These are phyloP conservation scores for Rostrohypoxylon terebratum DNA, from an alignment of 495 filamentous ascomycete species.

Conservation along the genomic window DNA sequence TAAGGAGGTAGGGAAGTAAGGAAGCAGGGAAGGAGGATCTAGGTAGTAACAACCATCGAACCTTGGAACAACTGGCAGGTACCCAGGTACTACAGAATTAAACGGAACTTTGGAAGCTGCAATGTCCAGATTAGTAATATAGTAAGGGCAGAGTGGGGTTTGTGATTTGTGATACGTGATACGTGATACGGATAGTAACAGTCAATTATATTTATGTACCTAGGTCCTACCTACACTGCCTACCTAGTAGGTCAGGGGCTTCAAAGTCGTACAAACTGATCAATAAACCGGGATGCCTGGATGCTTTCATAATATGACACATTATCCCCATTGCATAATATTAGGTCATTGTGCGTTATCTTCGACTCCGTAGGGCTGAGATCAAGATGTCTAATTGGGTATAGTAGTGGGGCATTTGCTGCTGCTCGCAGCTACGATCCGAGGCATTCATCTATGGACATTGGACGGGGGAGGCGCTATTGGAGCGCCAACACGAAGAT, in stretches of 20 bases:
- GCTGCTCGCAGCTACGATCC: background rate
- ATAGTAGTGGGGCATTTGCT: background rate
- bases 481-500: too few species aligned
- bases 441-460: too few species aligned
- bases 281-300: background rate
- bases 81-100: background rate
- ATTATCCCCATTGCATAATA: constrained; percentile 31
- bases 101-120: background rate
- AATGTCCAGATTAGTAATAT: constrained; percentile 21
- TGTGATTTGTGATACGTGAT: background rate
- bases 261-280: constrained; percentile 1
- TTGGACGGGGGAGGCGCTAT: too few species aligned
- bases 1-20: background rate
- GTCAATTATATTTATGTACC: constrained; percentile 9
- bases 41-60: too few species aligned
- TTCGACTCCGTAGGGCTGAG: constrained; percentile 10
- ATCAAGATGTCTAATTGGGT: background rate
- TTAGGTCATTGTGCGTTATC: constrained; percentile 22
- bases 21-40: too few species aligned
- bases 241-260: background rate
- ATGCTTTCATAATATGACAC: constrained; percentile 19
- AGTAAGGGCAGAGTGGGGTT: constrained; percentile 12
- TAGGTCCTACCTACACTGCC: too few species aligned
- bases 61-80: too few species aligned
- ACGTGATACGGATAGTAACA: background rate